A percentile compares a stretch with the other conserved stretches of the same genome.
Evolutionary conservation across 495 filamentous ascomycete genomes (phyloP).

Genomic region (Aspergillus avenaceus): DNA sequence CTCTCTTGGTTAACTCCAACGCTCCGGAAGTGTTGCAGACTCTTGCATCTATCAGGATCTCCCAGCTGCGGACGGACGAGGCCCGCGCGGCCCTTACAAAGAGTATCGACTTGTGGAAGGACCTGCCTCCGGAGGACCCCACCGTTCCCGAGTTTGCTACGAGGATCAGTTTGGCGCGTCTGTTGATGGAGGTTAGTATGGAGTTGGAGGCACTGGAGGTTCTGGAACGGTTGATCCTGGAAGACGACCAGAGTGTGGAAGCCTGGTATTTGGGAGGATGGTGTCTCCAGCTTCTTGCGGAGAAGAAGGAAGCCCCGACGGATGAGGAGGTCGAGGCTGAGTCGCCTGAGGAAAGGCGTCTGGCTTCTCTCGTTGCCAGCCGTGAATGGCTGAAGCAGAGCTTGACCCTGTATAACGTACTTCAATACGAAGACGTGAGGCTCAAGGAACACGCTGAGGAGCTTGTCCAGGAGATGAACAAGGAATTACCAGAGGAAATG

Average conservation of each 20-base stretch:
- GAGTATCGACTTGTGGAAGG: conserved; percentile 76
- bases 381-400: conserved; percentile 51
- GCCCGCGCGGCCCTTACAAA: conserved; percentile 70
- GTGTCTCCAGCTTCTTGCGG: conserved; percentile 74
- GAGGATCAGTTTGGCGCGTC: conserved; percentile 73
- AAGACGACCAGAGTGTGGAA: conserved; percentile 92
- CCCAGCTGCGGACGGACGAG: conserved; percentile 71
- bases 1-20: conserved; percentile 68
- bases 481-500: conserved; percentile 52
- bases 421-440: conserved; percentile 52
- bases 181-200: conserved; percentile 88
- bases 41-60: conserved; percentile 87
- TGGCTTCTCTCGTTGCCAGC: conserved; percentile 41
- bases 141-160: conserved; percentile 77
- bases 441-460: conserved; percentile 51
- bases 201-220: conserved; percentile 80
- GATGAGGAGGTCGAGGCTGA: conserved; percentile 26
- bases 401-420: conserved; percentile 40
- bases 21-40: conserved; percentile 86
- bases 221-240: conserved; percentile 72
- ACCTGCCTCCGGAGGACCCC: conserved; percentile 58
- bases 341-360: conserved; percentile 29
- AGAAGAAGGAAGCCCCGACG: conserved; percentile 53
- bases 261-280: conserved; percentile 97
- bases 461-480: conserved; percentile 53